These are phyloP conservation scores for Arctium lappa DNA, from an alignment of 129 eudicot genomes.

Conservation along the genomic window DNA sequence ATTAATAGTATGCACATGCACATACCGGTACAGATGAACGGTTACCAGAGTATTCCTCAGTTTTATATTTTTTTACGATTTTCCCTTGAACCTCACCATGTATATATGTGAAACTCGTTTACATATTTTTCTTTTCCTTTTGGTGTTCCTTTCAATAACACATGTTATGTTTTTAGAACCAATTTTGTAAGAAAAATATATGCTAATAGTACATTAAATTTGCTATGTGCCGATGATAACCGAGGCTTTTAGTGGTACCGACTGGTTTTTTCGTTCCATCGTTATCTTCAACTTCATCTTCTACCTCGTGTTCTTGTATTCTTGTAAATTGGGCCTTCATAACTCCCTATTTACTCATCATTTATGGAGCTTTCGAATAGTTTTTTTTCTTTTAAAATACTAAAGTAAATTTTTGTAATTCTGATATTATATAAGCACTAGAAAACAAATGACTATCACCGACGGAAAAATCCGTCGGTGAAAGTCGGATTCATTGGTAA, in stretches of 20 bases:
- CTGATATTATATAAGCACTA: background rate
- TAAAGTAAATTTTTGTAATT: background rate
- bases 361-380: background rate
- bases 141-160: background rate
- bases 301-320: background rate
- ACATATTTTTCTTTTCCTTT: no score
- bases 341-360: background rate
- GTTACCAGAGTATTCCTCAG: no score
- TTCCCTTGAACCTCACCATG: no score
- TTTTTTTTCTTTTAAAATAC: background rate
- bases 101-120: no score
- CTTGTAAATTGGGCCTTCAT: conserved; percentile 7
- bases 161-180: background rate
- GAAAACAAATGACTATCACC: no score
- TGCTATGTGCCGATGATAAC: background rate
- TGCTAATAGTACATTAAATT: background rate
- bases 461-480: no score
- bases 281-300: background rate
- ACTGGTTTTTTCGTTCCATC: background rate
- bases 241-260: background rate
- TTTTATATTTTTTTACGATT: no score
- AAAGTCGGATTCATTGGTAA: no score
- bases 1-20: no score
- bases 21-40: no score
- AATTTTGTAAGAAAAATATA: background rate